phyloP scores from a whole-genome alignment of 495 filamentous ascomycete species.

The Podospora australis region DNA sequence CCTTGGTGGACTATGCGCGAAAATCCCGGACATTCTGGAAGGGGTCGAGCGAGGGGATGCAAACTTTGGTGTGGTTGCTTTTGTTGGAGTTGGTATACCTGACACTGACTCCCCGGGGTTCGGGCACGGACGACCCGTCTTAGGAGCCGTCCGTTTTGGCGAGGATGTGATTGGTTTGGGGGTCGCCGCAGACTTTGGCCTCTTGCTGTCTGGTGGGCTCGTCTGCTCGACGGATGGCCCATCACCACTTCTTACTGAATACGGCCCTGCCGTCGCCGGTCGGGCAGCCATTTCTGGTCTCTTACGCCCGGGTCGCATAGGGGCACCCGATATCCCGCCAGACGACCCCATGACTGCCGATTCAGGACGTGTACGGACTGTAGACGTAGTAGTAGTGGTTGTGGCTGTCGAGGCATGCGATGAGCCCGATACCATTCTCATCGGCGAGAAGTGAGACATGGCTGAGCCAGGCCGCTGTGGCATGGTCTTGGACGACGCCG shows the following conservation, averaged over 20 bases:
- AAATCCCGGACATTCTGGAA: constrained; percentile 22
- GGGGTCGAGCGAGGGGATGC: constrained; percentile 36
- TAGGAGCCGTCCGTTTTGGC: constrained; percentile 39
- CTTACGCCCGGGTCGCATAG: constrained; percentile 46
- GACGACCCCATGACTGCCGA: constrained; percentile 30
- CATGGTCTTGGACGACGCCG: constrained; percentile 46
- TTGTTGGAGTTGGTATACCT: constrained; percentile 32
- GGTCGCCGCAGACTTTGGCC: constrained; percentile 29
- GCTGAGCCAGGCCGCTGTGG: constrained; percentile 70
- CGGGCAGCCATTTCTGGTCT: constrained; percentile 44
- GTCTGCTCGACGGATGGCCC: constrained; percentile 33
- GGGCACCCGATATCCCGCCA: constrained; percentile 49
- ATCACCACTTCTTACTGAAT: constrained; percentile 47
- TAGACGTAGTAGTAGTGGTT: constrained; percentile 29
- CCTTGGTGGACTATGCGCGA: neutral
- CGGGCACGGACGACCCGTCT: constrained; percentile 30
- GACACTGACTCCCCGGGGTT: constrained; percentile 40
- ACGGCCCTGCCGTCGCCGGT: constrained; percentile 52
- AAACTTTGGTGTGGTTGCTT: constrained; percentile 20
- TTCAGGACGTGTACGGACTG: constrained; percentile 37
- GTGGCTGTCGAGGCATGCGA: constrained; percentile 38
- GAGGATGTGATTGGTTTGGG: constrained; percentile 35
- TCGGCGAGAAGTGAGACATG: constrained; percentile 58
- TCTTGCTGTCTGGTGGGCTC: constrained; percentile 32
- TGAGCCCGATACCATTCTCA: constrained; percentile 40